Evolutionary conservation across 169 alveolate species (phyloP), one percentile per base, ranked within the genome.

Genomic region (Cryptosporidium canis): DNA sequence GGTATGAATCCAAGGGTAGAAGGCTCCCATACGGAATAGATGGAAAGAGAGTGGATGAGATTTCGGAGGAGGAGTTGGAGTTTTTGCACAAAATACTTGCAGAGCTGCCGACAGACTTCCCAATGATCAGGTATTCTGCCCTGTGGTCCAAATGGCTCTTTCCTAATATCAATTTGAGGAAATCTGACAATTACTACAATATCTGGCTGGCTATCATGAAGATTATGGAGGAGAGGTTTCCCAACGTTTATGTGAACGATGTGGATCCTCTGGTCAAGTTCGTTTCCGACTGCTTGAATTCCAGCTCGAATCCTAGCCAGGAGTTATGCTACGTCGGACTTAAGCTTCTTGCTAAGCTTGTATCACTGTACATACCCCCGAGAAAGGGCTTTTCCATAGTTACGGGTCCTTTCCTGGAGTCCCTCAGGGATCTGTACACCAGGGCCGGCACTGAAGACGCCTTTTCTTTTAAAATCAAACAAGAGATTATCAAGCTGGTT

Each of bases 1-100:
- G 87, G 87, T 77, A 77, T 77, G 64, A 56, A 12, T 58, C 71
- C 4, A 77, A 77, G 39, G 87, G 87, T 24, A 77, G 71, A 58
- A 77, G 27, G 51, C 44, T 77, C 18, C 87, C 87, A 14, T 68
- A 41, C 12, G 37, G 37, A 35, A 41, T 58, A 18, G 35, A 61
- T 39, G 87, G 43, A 16, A 27, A 45, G 31, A 58, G 48, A 58
- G 3, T 44, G 33, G 27, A 58, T 14, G 72, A 77, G 61, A 24
- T 77, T 7, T 58, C 71, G 12, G 31, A 43, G 14, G 77, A 58
- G 41, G 87, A 77, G 45, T 27, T 77, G 33, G 33, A 56, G 12
- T 77, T 77, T 21, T 77, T 77, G 41, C 29, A 61, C 18, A 12
- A 3, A 31, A 61, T 77, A 33, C 77, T 77, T 39, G 41, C 18